A percentile compares a stretch with the other conserved stretches of the same genome.
Evolutionary conservation across 441 rosid species (phyloP).

Genomic region (Syzygium malaccense): DNA sequence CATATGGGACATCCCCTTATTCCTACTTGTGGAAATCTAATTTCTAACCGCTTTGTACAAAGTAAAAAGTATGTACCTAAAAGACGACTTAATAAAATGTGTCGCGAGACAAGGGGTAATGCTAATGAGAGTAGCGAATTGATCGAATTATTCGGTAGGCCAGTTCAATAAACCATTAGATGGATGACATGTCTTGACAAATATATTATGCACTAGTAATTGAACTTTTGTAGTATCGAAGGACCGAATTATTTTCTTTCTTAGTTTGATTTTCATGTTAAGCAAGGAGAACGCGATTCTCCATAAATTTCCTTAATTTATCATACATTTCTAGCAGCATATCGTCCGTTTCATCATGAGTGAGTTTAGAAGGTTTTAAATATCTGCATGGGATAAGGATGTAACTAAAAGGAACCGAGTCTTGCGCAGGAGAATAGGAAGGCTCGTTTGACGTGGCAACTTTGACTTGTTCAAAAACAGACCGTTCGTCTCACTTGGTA

Average conservation of each 20-base stretch:
- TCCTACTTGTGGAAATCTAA: background rate
- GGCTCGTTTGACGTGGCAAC: too few relatives aligned
- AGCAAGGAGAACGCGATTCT: background rate
- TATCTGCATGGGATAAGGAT: too few relatives aligned
- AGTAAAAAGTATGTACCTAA: background rate
- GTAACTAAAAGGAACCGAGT: too few relatives aligned
- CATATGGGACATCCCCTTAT: background rate
- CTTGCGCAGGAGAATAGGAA: too few relatives aligned
- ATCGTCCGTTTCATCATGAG: background rate
- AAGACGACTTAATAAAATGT: background rate
- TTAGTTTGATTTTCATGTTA: background rate
- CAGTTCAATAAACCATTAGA: background rate
- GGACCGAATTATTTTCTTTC: background rate
- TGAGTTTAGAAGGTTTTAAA: background rate
- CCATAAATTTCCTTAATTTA: background rate
- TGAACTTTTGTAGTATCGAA: background rate
- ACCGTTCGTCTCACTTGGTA: too few relatives aligned
- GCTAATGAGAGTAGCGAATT: background rate
- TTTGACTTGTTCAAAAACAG: too few relatives aligned
- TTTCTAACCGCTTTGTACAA: background rate
- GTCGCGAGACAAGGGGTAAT: background rate
- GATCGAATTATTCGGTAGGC: accelerated
- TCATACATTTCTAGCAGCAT: background rate
- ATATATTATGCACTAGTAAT: background rate
- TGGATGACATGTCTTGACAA: background rate